Conservation (phyloP, 352 stramenopile species). For the Pythium pectinolyticum region DNA sequence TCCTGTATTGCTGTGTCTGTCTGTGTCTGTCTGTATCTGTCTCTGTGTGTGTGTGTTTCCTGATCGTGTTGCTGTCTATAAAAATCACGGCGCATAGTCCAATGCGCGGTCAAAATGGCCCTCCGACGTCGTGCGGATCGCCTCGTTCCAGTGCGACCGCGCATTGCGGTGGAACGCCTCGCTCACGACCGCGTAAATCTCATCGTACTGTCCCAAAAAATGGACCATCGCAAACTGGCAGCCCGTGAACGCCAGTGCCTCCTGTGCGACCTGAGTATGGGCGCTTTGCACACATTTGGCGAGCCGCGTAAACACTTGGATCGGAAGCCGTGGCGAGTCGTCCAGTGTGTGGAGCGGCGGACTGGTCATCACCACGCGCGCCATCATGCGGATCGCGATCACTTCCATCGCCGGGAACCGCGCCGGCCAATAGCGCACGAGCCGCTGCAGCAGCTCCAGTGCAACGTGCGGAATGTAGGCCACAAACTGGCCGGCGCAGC, state of each 20-base stretch:
- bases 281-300: slow-evolving; percentile 56
- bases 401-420: slow-evolving; percentile 69
- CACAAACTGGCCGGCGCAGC: slow-evolving; percentile 81
- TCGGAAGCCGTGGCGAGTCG: slow-evolving; percentile 18
- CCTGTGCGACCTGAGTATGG: slow-evolving; percentile 74
- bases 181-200: slow-evolving; percentile 66
- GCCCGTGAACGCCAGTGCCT: slow-evolving; percentile 78
- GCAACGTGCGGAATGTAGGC: slow-evolving; percentile 74
- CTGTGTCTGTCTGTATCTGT: too few relatives aligned
- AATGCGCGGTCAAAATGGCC: slow-evolving; percentile 73
- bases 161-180: slow-evolving; percentile 62
- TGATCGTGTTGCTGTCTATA: not conserved
- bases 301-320: slow-evolving; percentile 56
- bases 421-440: slow-evolving; percentile 67
- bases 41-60: too few relatives aligned
- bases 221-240: slow-evolving; percentile 81
- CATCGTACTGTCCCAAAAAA: slow-evolving; percentile 64
- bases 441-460: slow-evolving; percentile 43
- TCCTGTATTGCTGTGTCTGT: too few relatives aligned
- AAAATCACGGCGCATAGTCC: slow-evolving; percentile 52
- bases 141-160: slow-evolving; percentile 70
- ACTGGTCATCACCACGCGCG: slow-evolving; percentile 84
- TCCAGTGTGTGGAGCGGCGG: slow-evolving; percentile 58
- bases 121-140: slow-evolving; percentile 64
- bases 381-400: slow-evolving; percentile 75